Evolutionary conservation across 805 yeast genomes (phyloP), one percentile per base, ranked within the genome.

Genomic region (Blastobotrys attinorum): DNA sequence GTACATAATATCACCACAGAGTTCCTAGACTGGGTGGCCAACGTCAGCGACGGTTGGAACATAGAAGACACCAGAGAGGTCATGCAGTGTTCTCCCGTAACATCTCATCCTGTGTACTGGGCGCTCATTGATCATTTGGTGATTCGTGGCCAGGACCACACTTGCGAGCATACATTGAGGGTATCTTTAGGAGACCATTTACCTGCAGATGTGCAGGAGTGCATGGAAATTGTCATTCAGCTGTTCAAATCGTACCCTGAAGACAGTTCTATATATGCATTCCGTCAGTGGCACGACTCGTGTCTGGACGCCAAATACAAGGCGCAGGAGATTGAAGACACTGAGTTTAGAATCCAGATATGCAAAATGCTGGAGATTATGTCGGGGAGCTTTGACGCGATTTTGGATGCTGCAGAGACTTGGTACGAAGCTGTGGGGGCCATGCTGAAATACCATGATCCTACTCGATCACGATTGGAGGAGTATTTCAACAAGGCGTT

Each of bases 391-490:
- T 31, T 32, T 13, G 55, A 53, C 3, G 48, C 61, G 4, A 51
- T 62, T 16, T 23, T 54, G 18, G 48, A 49, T 17, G 39, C 44
- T 2, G 35, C 54, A 17, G 51, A 48, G 20, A 48, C 58, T n/a
- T 62, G 66, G 66, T 59, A 49, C 34, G 65, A 61, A 27, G 57
- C 56, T 11, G 39, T 60, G 10, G 58, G 54, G 2, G 57, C 63
- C 5, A 43, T 59, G 27, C 47, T 59, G 40, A 44, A 47, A 40
- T 57, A 56, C 27, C 54, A 49, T 31, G 66, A 62, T 38, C 60
- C 65, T 6, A 35, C 57, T 2, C 52, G 50, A 1, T 38, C 51
- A 6, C 47, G 63, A 17, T 31, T 62, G 31, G 22, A 38, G 16
- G 65, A 59, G 22, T 62, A 53, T 42, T 63, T 42, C 41, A 39